Base-by-base conservation (phyloP, 2,329 filamentous ascomycete genomes). In the Grosmannia huntii region DNA sequence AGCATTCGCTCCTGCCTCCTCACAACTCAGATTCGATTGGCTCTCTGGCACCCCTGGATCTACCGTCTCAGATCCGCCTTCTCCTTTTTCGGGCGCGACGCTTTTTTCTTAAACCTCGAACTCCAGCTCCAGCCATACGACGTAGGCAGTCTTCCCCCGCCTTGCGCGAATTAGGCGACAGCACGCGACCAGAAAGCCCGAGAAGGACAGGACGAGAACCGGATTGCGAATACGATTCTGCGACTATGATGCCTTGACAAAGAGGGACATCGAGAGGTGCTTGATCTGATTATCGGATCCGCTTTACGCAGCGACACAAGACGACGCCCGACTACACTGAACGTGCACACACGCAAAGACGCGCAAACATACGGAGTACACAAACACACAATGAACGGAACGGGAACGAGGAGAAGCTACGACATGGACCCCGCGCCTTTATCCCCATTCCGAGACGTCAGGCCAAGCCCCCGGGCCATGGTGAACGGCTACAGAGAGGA, bases 401-500 rank as follows among this genome's bases (percentile, higher is more conserved):
- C 67, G 59, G 66, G 67, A 58, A 66, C 68, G 61, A 66, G 66
- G 62, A 64, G 65, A 61, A 68, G 66, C 49, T 71, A 71, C 62
- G 71, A 70, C 65, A 72, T 71, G 60, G 69, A 68, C 60, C 65
- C 62, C 62, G 68, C 62, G 52, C 63, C 61, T 61, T 61, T 68
- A 53, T 66, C 69, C 44, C 66, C 68, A 25, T 67, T 68, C 63
- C 66, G 66, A 55, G 66, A 63, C 16, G 66, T 70, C 56, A 67
- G 66, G 56, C 73, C 75, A 46, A 75, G 70, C 51, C 72, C 72
- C 56, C 80, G 77, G 64, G 72, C 73, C 23, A 72, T 84, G 59
- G 73, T 82, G 55, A 78, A 85, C 57, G 81, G 80, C 50, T 87
- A 86, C 68, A 75, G 76, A 55, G 73, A 72, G 55, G 80, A 83